phyloP scores from a whole-genome alignment of 106 monocot genomes.

The Ottelia alismoides region DNA sequence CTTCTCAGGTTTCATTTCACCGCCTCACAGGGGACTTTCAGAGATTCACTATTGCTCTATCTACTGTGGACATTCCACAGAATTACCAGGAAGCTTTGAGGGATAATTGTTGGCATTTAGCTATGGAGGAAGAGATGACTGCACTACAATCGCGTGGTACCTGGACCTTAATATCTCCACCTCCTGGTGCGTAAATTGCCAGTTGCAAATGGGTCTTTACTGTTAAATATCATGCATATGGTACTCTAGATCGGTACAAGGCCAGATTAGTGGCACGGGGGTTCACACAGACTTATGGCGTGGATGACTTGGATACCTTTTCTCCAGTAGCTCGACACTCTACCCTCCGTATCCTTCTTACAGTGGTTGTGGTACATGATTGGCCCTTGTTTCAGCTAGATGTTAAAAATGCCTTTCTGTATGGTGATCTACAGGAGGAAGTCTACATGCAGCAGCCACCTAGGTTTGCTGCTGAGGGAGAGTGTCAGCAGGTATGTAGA shows the following conservation, averaged over 20 bases:
- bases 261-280: background rate
- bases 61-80: background rate
- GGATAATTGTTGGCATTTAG: background rate
- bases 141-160: background rate
- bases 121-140: background rate
- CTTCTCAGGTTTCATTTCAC: no score
- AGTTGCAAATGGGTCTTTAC: background rate
- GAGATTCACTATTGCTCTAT: background rate
- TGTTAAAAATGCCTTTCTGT: background rate
- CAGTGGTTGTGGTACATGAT: background rate
- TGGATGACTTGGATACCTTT: background rate
- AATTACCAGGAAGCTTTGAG: background rate
- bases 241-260: background rate
- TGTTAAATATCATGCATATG: background rate
- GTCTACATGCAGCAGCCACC: background rate
- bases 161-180: background rate
- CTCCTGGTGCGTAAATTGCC: background rate
- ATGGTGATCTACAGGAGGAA: background rate
- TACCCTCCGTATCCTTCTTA: background rate
- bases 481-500: background rate
- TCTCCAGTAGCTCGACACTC: background rate
- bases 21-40: no score
- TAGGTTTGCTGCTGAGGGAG: background rate
- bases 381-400: background rate
- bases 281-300: background rate